These are phyloP conservation scores for Solanum arcanum DNA, from an alignment of 257 asterid species.

Conservation along the genomic window DNA sequence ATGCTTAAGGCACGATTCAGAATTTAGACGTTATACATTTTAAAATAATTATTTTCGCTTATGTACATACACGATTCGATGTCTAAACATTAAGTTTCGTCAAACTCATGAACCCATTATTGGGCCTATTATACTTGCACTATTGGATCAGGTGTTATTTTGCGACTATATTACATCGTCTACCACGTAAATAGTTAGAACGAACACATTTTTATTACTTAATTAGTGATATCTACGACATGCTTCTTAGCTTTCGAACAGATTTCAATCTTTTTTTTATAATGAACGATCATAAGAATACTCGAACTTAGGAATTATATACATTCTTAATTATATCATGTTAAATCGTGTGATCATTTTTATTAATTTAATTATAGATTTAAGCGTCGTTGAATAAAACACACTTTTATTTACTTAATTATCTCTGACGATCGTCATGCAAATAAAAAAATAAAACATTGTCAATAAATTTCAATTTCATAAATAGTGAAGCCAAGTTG, in stretches of 20 bases:
- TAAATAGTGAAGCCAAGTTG: not conserved
- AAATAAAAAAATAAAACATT: too few relatives aligned
- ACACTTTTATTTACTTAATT: too few relatives aligned
- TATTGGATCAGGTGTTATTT: not conserved
- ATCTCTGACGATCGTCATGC: not conserved
- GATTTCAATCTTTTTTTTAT: too few relatives aligned
- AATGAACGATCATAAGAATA: not conserved
- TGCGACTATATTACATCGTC: not conserved
- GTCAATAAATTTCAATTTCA: not conserved
- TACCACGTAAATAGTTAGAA: too few relatives aligned
- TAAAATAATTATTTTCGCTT: not conserved
- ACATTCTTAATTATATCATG: too few relatives aligned
- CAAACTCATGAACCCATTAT: not conserved
- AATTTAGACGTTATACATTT: not conserved
- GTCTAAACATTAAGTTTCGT: not conserved
- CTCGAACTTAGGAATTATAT: too few relatives aligned
- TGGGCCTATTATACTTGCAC: not conserved
- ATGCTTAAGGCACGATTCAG: not conserved
- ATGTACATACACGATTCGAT: not conserved
- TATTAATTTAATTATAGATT: too few relatives aligned
- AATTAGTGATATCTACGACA: not conserved
- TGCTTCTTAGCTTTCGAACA: not conserved
- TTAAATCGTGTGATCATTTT: too few relatives aligned
- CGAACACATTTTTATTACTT: not conserved
- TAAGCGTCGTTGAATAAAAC: too few relatives aligned